Base-by-base conservation (phyloP, 2,329 filamentous ascomycete genomes). In the Cladosporium velox region DNA sequence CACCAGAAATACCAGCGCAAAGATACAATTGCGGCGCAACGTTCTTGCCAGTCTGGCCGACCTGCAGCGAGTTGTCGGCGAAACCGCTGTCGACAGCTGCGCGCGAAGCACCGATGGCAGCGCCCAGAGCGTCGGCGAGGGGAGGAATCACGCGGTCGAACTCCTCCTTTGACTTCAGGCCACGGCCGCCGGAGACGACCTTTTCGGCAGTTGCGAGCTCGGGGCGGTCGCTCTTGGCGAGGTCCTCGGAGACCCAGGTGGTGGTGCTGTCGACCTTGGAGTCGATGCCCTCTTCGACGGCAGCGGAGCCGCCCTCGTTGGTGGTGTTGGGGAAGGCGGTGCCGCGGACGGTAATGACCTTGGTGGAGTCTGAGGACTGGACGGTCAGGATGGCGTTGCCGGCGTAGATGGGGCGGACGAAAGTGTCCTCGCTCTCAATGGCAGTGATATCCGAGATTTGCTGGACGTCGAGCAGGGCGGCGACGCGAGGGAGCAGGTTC, bases 31-130 rank as follows among this genome's bases (percentile, higher is more conserved):
- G 90, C 67, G 95, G 95, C 57, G 95, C 95, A 64, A 99, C 94
- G 69, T 98, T 96, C 87, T 99, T 99, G 75, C 95, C 95, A 15
- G 95, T 99, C 85, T 99, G 95, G 55, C 95, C 95, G 70, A 99
- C 94, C 82, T 99, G 95, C 72, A 99, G 83, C 79, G 92, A 97
- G 86, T 99, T 99, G 83, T 99, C 95, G 34, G 95, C 95, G 76
- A 97, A 99, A 5, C 95, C 95, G 73, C 91, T 96, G 81, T 99
- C 95, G 49, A 99, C 95, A 11, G 95, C 95, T 21, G 95, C 95
- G 74, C 95, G 89, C 61, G 92, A 97, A 32, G 95, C 95, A 74
- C 95, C 95, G 68, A 99, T 93, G 4, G 95, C 95, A n/a, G 95
- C 95, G 54, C 93, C 94, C 3, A 99, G 85, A 0, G 92, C 88